A percentile compares a stretch with the other conserved stretches of the same genome.
phyloP scores from a whole-genome alignment of 1,284 basidiomycete species.

The Coriolopsis trogii region DNA sequence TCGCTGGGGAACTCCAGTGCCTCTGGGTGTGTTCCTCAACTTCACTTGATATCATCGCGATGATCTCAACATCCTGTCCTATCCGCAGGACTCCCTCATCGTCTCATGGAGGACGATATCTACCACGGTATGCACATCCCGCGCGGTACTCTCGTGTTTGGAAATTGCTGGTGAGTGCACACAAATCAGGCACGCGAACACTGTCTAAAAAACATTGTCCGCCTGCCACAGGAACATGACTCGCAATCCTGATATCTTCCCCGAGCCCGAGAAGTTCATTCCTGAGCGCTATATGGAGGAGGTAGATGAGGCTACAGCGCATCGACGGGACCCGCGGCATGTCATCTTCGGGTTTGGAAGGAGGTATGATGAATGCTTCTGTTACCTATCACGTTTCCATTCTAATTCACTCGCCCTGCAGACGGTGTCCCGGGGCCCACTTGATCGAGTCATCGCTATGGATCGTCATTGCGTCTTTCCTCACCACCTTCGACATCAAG shows the following conservation, averaged over 20 bases:
- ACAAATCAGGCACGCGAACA: conserved; percentile 39
- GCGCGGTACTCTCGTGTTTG: conserved; percentile 37
- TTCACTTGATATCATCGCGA: background rate
- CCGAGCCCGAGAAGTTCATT: conserved; percentile 39
- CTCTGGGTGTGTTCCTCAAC: conserved; percentile 17
- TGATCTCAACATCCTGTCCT: too few relatives aligned
- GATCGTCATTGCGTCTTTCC: conserved; percentile 48
- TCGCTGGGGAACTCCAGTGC: conserved; percentile 28
- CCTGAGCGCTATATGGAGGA: conserved; percentile 40
- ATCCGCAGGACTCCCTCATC: conserved; percentile 34
- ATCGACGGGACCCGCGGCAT: conserved; percentile 35
- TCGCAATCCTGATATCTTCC: conserved; percentile 40
- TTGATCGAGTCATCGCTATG: conserved; percentile 50
- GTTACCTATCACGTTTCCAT: background rate
- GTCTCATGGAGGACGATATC: conserved; percentile 38
- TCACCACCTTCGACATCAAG: conserved; percentile 45
- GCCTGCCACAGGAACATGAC: conserved; percentile 34
- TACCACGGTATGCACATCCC: conserved; percentile 39
- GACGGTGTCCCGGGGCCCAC: conserved; percentile 53
- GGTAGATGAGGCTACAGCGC: conserved; percentile 30
- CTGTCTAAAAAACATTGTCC: too few relatives aligned
- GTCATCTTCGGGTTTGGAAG: conserved; percentile 41
- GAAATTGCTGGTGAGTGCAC: conserved; percentile 36
- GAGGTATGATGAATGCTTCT: conserved; percentile 1
- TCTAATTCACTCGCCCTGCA: conserved; percentile 16